These are phyloP conservation scores for Zopfia rhizophila DNA, from an alignment of 2,329 filamentous ascomycete species.

Conservation along the genomic window DNA sequence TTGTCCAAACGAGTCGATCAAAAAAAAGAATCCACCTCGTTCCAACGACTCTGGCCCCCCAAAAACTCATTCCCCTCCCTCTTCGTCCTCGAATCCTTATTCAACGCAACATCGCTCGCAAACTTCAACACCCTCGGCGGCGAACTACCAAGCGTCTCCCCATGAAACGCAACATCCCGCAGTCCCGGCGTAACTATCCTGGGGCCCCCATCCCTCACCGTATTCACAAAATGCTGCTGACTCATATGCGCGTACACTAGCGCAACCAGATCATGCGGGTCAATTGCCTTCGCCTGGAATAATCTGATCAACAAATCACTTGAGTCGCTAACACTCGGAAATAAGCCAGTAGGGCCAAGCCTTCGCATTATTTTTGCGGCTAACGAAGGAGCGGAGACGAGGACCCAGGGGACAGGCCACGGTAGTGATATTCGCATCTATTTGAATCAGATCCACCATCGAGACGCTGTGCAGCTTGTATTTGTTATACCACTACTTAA, in stretches of 20 bases:
- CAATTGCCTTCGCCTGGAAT: slow-evolving; percentile 52
- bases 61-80: slow-evolving; percentile 45
- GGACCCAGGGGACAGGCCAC: slow-evolving; percentile 53
- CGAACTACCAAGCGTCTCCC: slow-evolving; percentile 37
- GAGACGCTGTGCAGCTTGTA: slow-evolving; percentile 47
- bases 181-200: slow-evolving; percentile 50
- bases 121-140: slow-evolving; percentile 50
- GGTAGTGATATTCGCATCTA: slow-evolving; percentile 50
- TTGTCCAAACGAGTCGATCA: too few relatives aligned
- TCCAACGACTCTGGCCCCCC: slow-evolving; percentile 44
- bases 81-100: slow-evolving; percentile 45
- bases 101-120: slow-evolving; percentile 46
- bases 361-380: slow-evolving; percentile 49
- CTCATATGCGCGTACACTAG: slow-evolving; percentile 52
- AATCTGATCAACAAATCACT: slow-evolving; percentile 48
- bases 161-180: slow-evolving; percentile 52
- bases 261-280: slow-evolving; percentile 49
- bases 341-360: slow-evolving; percentile 45
- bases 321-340: slow-evolving; percentile 45
- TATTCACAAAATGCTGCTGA: slow-evolving; percentile 48
- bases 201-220: slow-evolving; percentile 42
- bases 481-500: slow-evolving; percentile 44
- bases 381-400: slow-evolving; percentile 50
- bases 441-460: slow-evolving; percentile 53
- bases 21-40: slow-evolving; percentile 47